Base-by-base conservation (phyloP, 352 stramenopile genomes). In the Lagenidium sp. region DNA sequence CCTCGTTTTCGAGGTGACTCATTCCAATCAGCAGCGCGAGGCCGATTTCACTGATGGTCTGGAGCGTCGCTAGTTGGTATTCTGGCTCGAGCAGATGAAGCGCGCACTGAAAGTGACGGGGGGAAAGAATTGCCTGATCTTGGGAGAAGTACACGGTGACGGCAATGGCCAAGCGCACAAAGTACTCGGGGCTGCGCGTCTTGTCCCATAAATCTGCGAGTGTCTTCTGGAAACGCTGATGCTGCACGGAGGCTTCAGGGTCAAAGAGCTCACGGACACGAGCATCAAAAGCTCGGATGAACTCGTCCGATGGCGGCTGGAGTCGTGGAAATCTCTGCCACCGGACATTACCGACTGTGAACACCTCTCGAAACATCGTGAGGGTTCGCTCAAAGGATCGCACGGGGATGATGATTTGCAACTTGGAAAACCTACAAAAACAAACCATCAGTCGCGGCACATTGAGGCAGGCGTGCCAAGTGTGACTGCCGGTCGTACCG, bases 11-110 rank as follows among this genome's bases (percentile, higher is more conserved):
- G 3, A 90, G 46, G 31, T 85, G 73, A 31, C 71, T 75, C 80
- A 90, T 93, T 8, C 72, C 78, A 15, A 90, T 73, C 12, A 90
- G 43, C 20, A 93, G 52, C 8, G 70, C 75, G n/a, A 93, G 76
- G 10, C 72, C 73, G 36, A 79, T 55, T 47, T 86, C 59, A 22
- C 68, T 70, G 29, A 86, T 66, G 28, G 62, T 75, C 43, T 65
- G 56, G n/a, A 93, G 40, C 15, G 77, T 81, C 25, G 76, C 69
- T 22, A 92, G 68, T 53, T 87, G 69, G 35, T 88, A 71, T 23
- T 85, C 69, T 39, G 79, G 77, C 43, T 85, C 78, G 12, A 92
- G 55, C 35, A 74, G 47, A 22, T 78, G 47, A 24, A 79, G 68
- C 19, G 77, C 80, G 4, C 35, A 39, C 8, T 65, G 49, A 26